Evolutionary conservation across 768 basidiomycete genomes (phyloP).

Genomic region (Russula vinacea): DNA sequence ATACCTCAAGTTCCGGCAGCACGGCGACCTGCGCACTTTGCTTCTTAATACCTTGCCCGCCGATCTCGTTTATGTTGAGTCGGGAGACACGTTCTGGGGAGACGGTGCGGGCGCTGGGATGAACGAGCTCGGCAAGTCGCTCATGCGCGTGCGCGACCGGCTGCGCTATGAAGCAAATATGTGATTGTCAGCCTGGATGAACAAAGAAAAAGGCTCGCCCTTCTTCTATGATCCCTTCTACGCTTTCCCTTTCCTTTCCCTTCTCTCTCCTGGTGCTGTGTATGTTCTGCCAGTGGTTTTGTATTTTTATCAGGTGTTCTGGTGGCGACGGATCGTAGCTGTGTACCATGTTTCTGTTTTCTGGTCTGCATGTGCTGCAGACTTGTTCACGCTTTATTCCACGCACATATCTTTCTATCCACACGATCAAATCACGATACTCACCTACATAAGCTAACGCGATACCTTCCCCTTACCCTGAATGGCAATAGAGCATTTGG

Average conservation of each 20-base stretch:
- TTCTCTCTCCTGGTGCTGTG: background rate
- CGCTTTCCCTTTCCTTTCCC: background rate
- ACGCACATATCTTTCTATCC: conserved; percentile 6
- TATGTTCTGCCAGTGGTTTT: background rate
- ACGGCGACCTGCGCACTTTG: conserved; percentile 51
- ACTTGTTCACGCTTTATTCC: background rate
- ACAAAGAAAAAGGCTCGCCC: background rate
- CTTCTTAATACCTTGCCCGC: conserved; percentile 54
- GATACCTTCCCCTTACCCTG: too few species aligned
- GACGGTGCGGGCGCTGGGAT: conserved; percentile 51
- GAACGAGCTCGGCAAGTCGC: conserved; percentile 63
- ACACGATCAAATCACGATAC: too few species aligned
- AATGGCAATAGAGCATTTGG: too few species aligned
- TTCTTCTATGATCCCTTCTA: background rate
- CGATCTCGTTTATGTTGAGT: conserved; percentile 48
- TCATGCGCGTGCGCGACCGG: conserved; percentile 53
- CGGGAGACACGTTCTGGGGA: conserved; percentile 65
- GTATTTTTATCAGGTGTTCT: conserved; percentile 13
- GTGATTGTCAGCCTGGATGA: background rate
- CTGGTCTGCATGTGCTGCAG: background rate
- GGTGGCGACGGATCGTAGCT: conserved; percentile 10
- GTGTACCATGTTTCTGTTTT: background rate
- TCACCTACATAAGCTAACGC: too few species aligned
- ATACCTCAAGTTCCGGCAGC: conserved; percentile 67
- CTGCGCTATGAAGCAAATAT: conserved; percentile 36